These are phyloP conservation scores for Stephanodiscus triporus DNA, from an alignment of 108 stramenopile genomes.

Conservation along the genomic window DNA sequence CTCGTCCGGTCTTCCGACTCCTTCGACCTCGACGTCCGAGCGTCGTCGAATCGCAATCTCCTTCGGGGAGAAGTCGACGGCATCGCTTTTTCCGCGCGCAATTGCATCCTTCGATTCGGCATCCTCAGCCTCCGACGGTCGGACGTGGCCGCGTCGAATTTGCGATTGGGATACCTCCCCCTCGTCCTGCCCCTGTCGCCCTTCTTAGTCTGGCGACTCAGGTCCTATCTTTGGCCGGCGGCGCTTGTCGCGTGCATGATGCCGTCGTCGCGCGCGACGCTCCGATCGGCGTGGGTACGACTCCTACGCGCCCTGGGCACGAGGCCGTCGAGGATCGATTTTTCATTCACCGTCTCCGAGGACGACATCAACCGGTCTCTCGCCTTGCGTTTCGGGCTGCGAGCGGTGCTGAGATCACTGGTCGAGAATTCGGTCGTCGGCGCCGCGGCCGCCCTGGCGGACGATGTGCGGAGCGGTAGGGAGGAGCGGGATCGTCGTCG, in stretches of 20 bases:
- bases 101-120: slow-evolving; percentile 9
- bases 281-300: neutral
- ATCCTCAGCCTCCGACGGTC: slow-evolving; percentile 3
- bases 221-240: neutral
- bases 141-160: neutral
- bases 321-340: slow-evolving; percentile 1
- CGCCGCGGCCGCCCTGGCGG: slow-evolving; percentile 9
- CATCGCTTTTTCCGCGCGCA: neutral
- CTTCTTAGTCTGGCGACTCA: slow-evolving; percentile 6
- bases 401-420: slow-evolving; percentile 8
- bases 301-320: neutral
- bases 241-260: neutral
- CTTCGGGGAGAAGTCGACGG: slow-evolving; percentile 5
- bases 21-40: neutral
- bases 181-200: slow-evolving; percentile 9
- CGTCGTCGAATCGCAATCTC: slow-evolving; percentile 3
- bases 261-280: neutral
- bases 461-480: slow-evolving; percentile 1
- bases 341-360: neutral
- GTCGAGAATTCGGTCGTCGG: slow-evolving; percentile 22
- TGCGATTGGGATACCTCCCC: slow-evolving; percentile 16
- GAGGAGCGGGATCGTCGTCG: neutral
- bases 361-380: slow-evolving; percentile 1
- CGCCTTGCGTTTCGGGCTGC: slow-evolving; percentile 5
- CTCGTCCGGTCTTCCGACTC: neutral